Evolutionary conservation across 2,329 filamentous ascomycete species (phyloP), one percentile per base, ranked within the genome.

Genomic region (Neofusicoccum laricinum): DNA sequence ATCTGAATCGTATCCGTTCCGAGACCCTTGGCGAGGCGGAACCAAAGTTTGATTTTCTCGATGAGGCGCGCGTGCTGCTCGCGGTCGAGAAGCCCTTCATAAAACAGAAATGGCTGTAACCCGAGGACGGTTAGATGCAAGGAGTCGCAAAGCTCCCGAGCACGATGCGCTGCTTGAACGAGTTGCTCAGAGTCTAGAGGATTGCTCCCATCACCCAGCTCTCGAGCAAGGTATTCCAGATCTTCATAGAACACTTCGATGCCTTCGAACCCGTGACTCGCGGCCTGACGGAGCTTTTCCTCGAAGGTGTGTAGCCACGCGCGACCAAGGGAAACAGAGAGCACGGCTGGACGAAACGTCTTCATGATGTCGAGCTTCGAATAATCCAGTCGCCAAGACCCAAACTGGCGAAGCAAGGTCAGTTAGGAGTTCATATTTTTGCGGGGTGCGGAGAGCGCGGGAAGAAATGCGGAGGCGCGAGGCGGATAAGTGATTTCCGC

Each of bases 41-140:
- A 30, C 45, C 45, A 48, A 7, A 48, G 45, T 12, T 48, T 48
- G 7, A 21, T 21, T 8, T 25, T 48, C 17, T 19, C 19, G 45
- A 48, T 48, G 8, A 11, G 45, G 8, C 19, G 10, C 7, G n/a
- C n/a, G 14, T 48, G 45, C 8, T 68, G 63, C 10, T 66, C 64
- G 34, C 67, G 68, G 12, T 67, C 61, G 38, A 67, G 63, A 12
- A 69, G 12, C 32, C 68, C 67, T 63, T 69, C 68, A 40, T 66
- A 68, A 40, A 66, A 67, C n/a, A 67, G 61, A n/a, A 69, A 66
- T 2, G 68, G 68, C 32, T 67, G 55, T 8, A 69, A 64, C 1
- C 65, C 64, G 11, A 68, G 51, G 25, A 67, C 48, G 17, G 64
- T 48, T 1, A 68, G 53, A 2, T 48, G 25, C 6, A 61, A 14